phyloP scores from a whole-genome alignment of 192 early-diverging fungal genomes.

The Anaeromyces robustus region DNA sequence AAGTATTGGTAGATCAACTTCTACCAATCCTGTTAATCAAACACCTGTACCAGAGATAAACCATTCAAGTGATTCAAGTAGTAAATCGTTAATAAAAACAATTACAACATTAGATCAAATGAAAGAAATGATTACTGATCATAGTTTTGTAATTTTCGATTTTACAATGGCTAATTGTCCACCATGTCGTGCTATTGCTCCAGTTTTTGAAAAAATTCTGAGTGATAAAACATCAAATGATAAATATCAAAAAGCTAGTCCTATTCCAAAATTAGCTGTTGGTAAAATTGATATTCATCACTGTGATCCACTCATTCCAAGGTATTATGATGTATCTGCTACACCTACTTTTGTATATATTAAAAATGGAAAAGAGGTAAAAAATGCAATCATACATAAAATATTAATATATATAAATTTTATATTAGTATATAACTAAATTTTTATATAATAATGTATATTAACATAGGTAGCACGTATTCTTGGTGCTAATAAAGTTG shows the following conservation, averaged over 20 bases:
- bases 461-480: neutral
- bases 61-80: too few relatives aligned
- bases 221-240: constrained; percentile 14
- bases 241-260: constrained; percentile 4
- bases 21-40: constrained; percentile 2
- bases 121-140: constrained; percentile 17
- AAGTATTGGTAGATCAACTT: constrained; percentile 10
- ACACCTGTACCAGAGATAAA: too few relatives aligned
- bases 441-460: too few relatives aligned
- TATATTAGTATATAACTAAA: too few relatives aligned
- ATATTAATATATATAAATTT: too few relatives aligned
- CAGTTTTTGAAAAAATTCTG: constrained; percentile 45
- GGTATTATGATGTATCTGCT: constrained; percentile 32
- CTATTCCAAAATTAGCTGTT: constrained; percentile 11
- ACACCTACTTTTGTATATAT: constrained; percentile 64
- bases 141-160: constrained; percentile 40
- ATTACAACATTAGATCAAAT: constrained; percentile 21
- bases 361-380: constrained; percentile 27
- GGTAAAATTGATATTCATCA: constrained; percentile 39
- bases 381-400: neutral
- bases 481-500: neutral
- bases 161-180: constrained; percentile 54
- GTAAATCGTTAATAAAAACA: constrained; percentile 12
- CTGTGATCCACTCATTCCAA: constrained; percentile 29
- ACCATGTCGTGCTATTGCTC: constrained; percentile 51